Evolutionary conservation across 345 rosid species (phyloP).

Genomic region (Aquilaria yunnanensis): DNA sequence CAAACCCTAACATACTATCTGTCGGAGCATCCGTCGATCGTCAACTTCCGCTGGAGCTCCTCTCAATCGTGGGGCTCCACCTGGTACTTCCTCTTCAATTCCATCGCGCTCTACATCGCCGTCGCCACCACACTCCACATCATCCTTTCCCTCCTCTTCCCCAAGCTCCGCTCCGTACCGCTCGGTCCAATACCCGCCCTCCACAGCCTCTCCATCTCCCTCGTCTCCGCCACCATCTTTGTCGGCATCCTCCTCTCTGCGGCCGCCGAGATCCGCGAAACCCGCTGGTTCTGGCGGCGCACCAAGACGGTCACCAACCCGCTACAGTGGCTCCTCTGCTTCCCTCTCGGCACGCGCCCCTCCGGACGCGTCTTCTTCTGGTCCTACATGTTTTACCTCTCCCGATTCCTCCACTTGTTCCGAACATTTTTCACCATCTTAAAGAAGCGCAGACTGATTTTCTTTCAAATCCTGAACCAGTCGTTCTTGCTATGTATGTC

Average conservation of each 20-base stretch:
- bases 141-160: constrained; percentile 30
- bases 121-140: constrained; percentile 48
- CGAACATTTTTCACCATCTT: constrained; percentile 63
- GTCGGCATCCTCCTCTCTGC: constrained; percentile 73
- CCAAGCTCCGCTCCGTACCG: constrained; percentile 33
- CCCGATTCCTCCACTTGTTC: constrained; percentile 72
- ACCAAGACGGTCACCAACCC: constrained; percentile 39
- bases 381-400: constrained; percentile 85
- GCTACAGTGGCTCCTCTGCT: constrained; percentile 90
- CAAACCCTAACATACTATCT: constrained; percentile 36
- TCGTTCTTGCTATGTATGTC: constrained; percentile 65
- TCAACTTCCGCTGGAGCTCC: constrained; percentile 85
- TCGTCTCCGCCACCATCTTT: constrained; percentile 61
- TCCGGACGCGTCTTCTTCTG: constrained; percentile 98
- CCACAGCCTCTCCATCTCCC: constrained; percentile 57
- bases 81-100: constrained; percentile 66
- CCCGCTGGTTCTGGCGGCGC: constrained; percentile 82
- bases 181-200: constrained; percentile 82
- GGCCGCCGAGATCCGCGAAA: constrained; percentile 74
- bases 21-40: constrained; percentile 71
- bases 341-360: constrained; percentile 94
- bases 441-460: constrained; percentile 38
- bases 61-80: constrained; percentile 82
- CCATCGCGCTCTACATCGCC: constrained; percentile 48
- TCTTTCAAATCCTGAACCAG: constrained; percentile 64